A percentile compares a stretch with the other conserved stretches of the same genome.
phyloP scores from a whole-genome alignment of 2,329 filamentous ascomycete species.

The Rasamsonia emersonii region DNA sequence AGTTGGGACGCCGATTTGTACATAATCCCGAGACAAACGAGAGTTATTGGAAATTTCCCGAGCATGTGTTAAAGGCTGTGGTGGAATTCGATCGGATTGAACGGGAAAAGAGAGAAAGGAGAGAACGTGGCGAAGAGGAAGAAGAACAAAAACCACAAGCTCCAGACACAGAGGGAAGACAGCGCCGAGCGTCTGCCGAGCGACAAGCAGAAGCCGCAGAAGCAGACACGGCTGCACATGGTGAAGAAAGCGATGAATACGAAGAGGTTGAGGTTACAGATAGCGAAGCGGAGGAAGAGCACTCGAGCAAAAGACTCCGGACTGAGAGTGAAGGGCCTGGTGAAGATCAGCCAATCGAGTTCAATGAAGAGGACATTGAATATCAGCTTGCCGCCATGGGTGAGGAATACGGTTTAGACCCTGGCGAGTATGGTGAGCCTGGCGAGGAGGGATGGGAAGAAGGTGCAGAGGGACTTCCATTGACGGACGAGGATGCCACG shows the following conservation, averaged over 20 bases:
- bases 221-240: constrained; percentile 23
- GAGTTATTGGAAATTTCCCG: constrained; percentile 92
- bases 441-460: constrained; percentile 56
- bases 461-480: constrained; percentile 58
- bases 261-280: constrained; percentile 69
- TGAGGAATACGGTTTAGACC: constrained; percentile 69
- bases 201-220: constrained; percentile 11
- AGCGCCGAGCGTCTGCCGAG: constrained; percentile 5
- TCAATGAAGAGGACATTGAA: constrained; percentile 89
- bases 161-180: constrained; percentile 7
- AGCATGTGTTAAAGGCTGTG: constrained; percentile 70
- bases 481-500: constrained; percentile 67
- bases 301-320: constrained; percentile 39
- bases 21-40: constrained; percentile 79
- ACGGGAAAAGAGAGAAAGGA: constrained; percentile 57
- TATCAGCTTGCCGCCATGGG: constrained; percentile 87
- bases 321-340: constrained; percentile 43
- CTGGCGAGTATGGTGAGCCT: constrained; percentile 62
- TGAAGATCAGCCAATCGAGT: constrained; percentile 56
- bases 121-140: constrained; percentile 24
- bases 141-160: constrained; percentile 15
- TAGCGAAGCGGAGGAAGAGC: constrained; percentile 43
- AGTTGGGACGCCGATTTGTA: constrained; percentile 78
- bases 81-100: constrained; percentile 62
- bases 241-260: constrained; percentile 59